Evolutionary conservation across 805 yeast genomes (phyloP), one percentile per base, ranked within the genome.

Genomic region (Kurtzmaniella fragi): DNA sequence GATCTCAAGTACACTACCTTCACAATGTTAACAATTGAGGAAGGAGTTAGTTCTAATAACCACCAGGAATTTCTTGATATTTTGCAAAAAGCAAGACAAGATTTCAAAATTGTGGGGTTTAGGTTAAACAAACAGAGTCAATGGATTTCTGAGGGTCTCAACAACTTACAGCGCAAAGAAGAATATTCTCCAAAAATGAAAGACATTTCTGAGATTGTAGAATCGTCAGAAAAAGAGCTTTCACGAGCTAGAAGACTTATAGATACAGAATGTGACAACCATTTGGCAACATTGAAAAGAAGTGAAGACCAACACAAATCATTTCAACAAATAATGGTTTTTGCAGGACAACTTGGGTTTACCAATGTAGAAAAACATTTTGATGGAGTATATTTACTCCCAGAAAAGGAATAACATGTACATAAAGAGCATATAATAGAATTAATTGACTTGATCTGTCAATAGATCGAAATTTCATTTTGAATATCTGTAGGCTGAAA

Each of bases 1-100:
- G 70, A 66, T 37, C 28, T 67, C 2, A 33, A 41, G 14, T 67
- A 52, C 44, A 50, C 51, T 28, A 54, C 46, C 20, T 56, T 50
- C 32, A 45, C 45, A 34, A 33, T 65, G 9, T 47, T 67, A 9
- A 57, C 67, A 7, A 59, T 67, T 2, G 70, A 64, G 40, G 43
- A 45, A 3, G 53, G 58, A 11, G 49, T 57, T 12, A 34, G 58
- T 6, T 39, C 43, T 4, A 43, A 50, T 6, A 45, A 55, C 34
- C 70, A 65, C 46, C 30, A 41, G 1, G 43, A 36, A 12, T 42
- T 66, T 1, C 38, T 64, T 9, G 43, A 51, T 3, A 15, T 48
- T 11, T 31, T 64, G 10, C 57, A 52, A n/a, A 27, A 23, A 10
- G n/a, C 12, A 17, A 20, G 35, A 4, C 29, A 32, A 23, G 54